Base-by-base conservation (phyloP, 2,329 filamentous ascomycete genomes). In the Septoria petroselini region DNA sequence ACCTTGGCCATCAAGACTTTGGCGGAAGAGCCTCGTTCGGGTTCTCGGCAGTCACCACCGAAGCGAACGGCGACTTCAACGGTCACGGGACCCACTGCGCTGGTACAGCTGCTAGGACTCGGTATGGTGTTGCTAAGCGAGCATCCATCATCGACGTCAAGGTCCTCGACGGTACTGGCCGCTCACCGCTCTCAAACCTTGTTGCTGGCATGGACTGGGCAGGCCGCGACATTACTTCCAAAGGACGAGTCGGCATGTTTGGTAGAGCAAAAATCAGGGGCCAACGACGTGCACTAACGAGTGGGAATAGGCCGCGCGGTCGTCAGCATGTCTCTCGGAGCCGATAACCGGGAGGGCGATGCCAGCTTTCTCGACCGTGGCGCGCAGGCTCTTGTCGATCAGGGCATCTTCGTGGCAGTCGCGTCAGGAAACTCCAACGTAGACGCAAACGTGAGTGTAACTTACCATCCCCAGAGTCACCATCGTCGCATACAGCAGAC, bases 41-140 rank as follows among this genome's bases (percentile, higher is more conserved):
- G 14, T 33, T 33, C 30, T 33, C 30, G n/a, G 63, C 61, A 12
- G 44, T 53, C 30, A 33, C 30, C 19, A 53, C 52, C 6, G 58
- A 57, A 21, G 50, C 52, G 23, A 58, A 52, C 43, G 63, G 59
- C 44, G 55, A 73, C 51, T 72, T 77, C 56, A 80, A 83, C 60
- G 82, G 82, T 8, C 82, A 85, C 66, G 82, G 82, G 35, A 81
- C 74, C 45, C 83, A 85, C 69, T 80, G 35, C 21, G 75, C 80
- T 7, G 82, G 80, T 17, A 84, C 80, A 12, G 77, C 83, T 37
- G 82, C 72, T 17, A 79, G 80, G 27, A 71, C 70, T 45, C 83
- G 77, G 2, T 84, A 79, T 50, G 82, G 82, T 55, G 80, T 84
- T 4, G 70, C 71, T 8, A 68, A 69, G 40, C 67, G 65, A 12